Percentiles rank a stretch among this genome's conserved stretches.
Evolutionary conservation across 2,329 filamentous ascomycete species (phyloP).

Genomic region (Fusarium torulosum): DNA sequence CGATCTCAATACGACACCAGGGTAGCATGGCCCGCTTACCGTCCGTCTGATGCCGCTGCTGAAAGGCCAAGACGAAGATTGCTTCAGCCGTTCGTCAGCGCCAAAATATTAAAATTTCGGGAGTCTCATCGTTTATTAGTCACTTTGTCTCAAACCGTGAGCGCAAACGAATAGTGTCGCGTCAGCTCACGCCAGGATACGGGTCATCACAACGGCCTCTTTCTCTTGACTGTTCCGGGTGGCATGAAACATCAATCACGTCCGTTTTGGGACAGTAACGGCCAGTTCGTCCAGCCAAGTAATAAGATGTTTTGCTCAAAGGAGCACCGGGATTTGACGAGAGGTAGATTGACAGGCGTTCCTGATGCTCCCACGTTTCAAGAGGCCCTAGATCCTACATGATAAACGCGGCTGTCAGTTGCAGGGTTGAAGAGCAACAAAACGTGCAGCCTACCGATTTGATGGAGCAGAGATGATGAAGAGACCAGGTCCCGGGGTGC

Average conservation of each 20-base stretch:
- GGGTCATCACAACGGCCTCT: constrained; percentile 26
- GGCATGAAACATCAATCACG: constrained; percentile 28
- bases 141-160: constrained; percentile 34
- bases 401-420: constrained; percentile 36
- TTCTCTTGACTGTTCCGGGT: constrained; percentile 35
- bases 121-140: constrained; percentile 28
- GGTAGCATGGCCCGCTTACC: constrained; percentile 38
- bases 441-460: constrained; percentile 49
- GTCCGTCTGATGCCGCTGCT: constrained; percentile 21
- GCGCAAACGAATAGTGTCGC: constrained; percentile 34
- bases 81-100: constrained; percentile 29
- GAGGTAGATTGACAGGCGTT: constrained; percentile 31
- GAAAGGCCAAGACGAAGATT: constrained; percentile 12
- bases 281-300: constrained; percentile 23
- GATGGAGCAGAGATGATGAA: constrained; percentile 46
- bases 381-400: constrained; percentile 30
- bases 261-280: constrained; percentile 32
- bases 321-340: constrained; percentile 24
- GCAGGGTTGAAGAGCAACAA: constrained; percentile 35
- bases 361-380: constrained; percentile 46
- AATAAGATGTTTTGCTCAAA: constrained; percentile 24
- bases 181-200: constrained; percentile 28
- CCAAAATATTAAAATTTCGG: constrained; percentile 24
- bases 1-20: constrained; percentile 22
- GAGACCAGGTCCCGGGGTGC: constrained; percentile 40